These are phyloP conservation scores for Yarrowia sp. DNA, from an alignment of 805 yeast genomes.

Conservation along the genomic window DNA sequence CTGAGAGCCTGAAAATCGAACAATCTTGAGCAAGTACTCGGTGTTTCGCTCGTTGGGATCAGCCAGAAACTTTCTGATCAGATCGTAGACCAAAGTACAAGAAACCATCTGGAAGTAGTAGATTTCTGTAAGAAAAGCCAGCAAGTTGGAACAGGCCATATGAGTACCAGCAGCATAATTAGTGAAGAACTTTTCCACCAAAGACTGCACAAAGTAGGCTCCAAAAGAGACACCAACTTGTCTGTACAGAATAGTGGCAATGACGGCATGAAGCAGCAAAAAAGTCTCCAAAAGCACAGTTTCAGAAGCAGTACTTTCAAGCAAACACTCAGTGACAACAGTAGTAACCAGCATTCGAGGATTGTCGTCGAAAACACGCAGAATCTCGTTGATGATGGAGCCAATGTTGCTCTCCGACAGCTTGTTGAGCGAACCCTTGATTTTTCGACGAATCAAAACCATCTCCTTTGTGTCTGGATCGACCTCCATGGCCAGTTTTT, in stretches of 20 bases:
- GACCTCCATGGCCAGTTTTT: constrained; percentile 41
- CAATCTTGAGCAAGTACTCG: constrained; percentile 67
- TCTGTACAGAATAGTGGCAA: constrained; percentile 70
- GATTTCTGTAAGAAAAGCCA: constrained; percentile 70
- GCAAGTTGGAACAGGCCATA: constrained; percentile 59
- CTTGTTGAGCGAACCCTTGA: constrained; percentile 82
- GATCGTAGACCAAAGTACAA: constrained; percentile 70
- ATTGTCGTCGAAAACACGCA: constrained; percentile 56
- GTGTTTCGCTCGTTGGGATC: constrained; percentile 68
- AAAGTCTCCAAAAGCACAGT: constrained; percentile 73
- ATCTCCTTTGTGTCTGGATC: constrained; percentile 44
- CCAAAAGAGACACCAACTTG: constrained; percentile 86
- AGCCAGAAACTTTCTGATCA: constrained; percentile 51
- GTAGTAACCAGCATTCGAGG: constrained; percentile 81
- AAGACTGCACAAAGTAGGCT: constrained; percentile 73
- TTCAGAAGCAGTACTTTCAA: constrained; percentile 62
- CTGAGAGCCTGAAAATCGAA: constrained; percentile 75
- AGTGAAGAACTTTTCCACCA: constrained; percentile 66
- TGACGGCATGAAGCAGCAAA: constrained; percentile 72
- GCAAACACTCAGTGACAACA: constrained; percentile 56
- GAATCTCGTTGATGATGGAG: constrained; percentile 65
- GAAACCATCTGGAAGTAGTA: constrained; percentile 76
- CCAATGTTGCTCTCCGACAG: constrained; percentile 83
- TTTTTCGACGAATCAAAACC: constrained; percentile 51
- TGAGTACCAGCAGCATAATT: constrained; percentile 31